phyloP scores from a whole-genome alignment of 495 filamentous ascomycete species.

The Mytilinidion resinicola region DNA sequence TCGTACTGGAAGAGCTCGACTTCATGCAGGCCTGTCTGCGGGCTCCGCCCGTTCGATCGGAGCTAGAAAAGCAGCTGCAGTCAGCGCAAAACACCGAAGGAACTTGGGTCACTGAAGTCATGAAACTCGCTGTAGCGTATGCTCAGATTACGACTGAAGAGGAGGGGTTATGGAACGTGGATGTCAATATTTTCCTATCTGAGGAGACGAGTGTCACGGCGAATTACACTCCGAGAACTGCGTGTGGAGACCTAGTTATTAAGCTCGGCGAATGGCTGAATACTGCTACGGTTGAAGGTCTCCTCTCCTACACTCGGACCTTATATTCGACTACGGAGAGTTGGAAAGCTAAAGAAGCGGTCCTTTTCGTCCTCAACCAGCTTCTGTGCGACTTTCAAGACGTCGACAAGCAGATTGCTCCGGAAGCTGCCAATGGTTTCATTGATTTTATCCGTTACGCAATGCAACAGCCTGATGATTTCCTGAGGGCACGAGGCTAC shows the following conservation, averaged over 20 bases:
- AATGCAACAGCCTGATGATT: constrained; percentile 57
- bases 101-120: constrained; percentile 71
- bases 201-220: constrained; percentile 94
- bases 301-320: constrained; percentile 64
- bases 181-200: constrained; percentile 88
- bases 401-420: constrained; percentile 56
- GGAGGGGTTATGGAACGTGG: constrained; percentile 90
- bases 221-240: constrained; percentile 89
- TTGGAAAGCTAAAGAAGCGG: constrained; percentile 68
- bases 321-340: constrained; percentile 47
- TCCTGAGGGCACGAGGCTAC: constrained; percentile 79
- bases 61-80: constrained; percentile 66
- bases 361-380: constrained; percentile 73
- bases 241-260: constrained; percentile 82
- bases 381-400: constrained; percentile 77
- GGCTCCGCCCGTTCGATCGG: constrained; percentile 75
- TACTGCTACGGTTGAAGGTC: constrained; percentile 59
- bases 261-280: constrained; percentile 90
- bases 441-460: constrained; percentile 72
- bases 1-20: constrained; percentile 88
- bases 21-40: constrained; percentile 82
- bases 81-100: constrained; percentile 49
- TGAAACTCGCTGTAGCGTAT: constrained; percentile 75
- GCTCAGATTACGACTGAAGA: constrained; percentile 92
- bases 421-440: constrained; percentile 62